Conservation (phyloP, 2,329 filamentous ascomycete species). For the Aspergillus sp. region DNA sequence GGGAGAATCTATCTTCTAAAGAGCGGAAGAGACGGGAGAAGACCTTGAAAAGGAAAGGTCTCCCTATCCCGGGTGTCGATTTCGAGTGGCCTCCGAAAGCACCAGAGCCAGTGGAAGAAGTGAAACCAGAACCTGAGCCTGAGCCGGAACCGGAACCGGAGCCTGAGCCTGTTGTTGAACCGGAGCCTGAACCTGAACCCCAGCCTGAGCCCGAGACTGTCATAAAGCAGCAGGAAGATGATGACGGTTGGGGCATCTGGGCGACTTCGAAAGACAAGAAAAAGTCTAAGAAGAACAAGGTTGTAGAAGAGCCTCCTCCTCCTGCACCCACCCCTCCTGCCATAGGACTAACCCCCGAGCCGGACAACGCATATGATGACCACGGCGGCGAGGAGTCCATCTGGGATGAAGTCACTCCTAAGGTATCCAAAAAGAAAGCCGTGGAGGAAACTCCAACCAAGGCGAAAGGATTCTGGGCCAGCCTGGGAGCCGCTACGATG, state of each 20-base stretch:
- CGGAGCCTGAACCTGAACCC: constrained; percentile 24
- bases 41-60: constrained; percentile 23
- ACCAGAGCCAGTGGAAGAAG: constrained; percentile 21
- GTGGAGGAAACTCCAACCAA: constrained; percentile 38
- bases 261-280: constrained; percentile 46
- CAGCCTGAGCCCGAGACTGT: constrained; percentile 32
- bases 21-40: constrained; percentile 47
- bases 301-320: constrained; percentile 43
- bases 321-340: constrained; percentile 48
- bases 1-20: constrained; percentile 35
- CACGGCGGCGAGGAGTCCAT: constrained; percentile 31
- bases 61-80: constrained; percentile 29
- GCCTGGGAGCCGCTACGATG: constrained; percentile 37
- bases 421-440: constrained; percentile 36
- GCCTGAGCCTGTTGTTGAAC: constrained; percentile 25
- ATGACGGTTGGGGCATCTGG: constrained; percentile 35
- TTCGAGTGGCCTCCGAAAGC: constrained; percentile 22
- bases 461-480: constrained; percentile 44
- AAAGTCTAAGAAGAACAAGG: constrained; percentile 47
- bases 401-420: constrained; percentile 39
- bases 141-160: constrained; percentile 19
- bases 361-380: constrained; percentile 21
- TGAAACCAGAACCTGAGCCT: constrained; percentile 14
- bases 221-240: constrained; percentile 21
- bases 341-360: constrained; percentile 42